Evolutionary conservation across 306 rosid genomes (phyloP).

Genomic region (Quercus robur): DNA sequence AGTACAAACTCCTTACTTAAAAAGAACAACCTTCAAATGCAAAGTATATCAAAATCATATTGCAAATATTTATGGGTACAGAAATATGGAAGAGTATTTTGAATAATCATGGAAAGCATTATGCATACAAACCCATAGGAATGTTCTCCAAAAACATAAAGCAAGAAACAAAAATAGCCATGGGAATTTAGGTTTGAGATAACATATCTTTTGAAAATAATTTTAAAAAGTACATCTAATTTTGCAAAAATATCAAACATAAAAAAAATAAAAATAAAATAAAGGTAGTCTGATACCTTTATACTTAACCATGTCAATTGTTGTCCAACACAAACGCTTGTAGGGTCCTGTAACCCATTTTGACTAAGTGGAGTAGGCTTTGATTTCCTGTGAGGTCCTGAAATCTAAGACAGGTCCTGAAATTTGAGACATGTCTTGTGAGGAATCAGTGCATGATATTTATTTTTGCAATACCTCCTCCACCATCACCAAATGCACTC

Average conservation of each 20-base stretch:
- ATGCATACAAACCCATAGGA: background rate
- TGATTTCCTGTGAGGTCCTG: constrained; percentile 68
- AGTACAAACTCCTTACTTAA: too few relatives aligned
- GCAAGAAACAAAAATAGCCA: background rate
- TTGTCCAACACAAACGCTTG: constrained; percentile 76
- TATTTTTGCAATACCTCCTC: constrained; percentile 17
- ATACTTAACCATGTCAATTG: constrained; percentile 79
- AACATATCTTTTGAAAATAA: background rate
- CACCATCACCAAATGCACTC: constrained; percentile 19
- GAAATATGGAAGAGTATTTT: too few relatives aligned
- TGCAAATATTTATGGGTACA: too few relatives aligned
- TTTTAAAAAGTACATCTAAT: background rate
- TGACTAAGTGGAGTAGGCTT: constrained; percentile 81
- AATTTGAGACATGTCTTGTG: constrained; percentile 71
- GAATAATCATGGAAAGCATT: background rate
- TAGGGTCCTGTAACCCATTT: constrained; percentile 82
- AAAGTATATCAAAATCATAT: too few relatives aligned
- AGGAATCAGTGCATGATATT: constrained; percentile 29
- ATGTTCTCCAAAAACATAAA: too few relatives aligned
- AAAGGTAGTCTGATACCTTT: constrained; percentile 40
- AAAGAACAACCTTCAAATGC: too few relatives aligned
- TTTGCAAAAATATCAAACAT: background rate
- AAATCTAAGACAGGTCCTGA: constrained; percentile 78
- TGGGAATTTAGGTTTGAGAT: background rate
- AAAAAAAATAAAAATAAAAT: too few relatives aligned